A percentile compares a stretch with the other conserved stretches of the same genome.
Conservation (phyloP, 129 eudicot genomes). For the Scalesia atractyloides region DNA sequence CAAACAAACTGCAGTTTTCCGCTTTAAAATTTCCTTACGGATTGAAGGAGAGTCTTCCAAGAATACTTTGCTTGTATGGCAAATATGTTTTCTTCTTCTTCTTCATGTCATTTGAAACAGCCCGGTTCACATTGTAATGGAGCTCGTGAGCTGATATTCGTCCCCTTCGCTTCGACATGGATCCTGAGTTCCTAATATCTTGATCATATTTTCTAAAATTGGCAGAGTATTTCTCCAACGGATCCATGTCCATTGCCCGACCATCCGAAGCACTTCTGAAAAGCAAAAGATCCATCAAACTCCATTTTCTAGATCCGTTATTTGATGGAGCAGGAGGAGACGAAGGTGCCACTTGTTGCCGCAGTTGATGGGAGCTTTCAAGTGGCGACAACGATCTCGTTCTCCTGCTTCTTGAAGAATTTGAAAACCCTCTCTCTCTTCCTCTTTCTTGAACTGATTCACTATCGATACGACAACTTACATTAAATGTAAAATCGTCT, state of each 20-base stretch:
- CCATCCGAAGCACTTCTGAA: constrained; percentile 92
- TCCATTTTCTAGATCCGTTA: constrained; percentile 47
- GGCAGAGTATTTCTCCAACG: constrained; percentile 57
- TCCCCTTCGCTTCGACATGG: constrained; percentile 48
- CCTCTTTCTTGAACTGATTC: constrained; percentile 61
- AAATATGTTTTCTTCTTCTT: constrained; percentile 85
- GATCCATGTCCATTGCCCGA: constrained; percentile 68
- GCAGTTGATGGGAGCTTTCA: constrained; percentile 44
- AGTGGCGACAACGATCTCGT: constrained; percentile 75
- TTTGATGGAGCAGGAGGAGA: constrained; percentile 26
- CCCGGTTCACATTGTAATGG: constrained; percentile 75
- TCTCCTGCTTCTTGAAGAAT: constrained; percentile 52
- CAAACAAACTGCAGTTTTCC: not conserved
- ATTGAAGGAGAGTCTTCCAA: constrained; percentile 64
- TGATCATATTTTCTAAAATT: constrained; percentile 37
- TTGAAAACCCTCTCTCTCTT: constrained; percentile 51
- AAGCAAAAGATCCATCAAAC: constrained; percentile 64
- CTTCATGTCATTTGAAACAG: constrained; percentile 69
- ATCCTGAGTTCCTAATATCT: constrained; percentile 35
- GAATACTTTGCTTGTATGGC: constrained; percentile 83
- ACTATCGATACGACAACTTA: constrained; percentile 37
- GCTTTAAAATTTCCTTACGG: constrained; percentile 24
- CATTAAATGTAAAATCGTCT: constrained; percentile 56
- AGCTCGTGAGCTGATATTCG: constrained; percentile 76
- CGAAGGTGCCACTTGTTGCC: constrained; percentile 34